Base-by-base conservation (phyloP, 306 rosid genomes). In the Coriaria nepalensis region DNA sequence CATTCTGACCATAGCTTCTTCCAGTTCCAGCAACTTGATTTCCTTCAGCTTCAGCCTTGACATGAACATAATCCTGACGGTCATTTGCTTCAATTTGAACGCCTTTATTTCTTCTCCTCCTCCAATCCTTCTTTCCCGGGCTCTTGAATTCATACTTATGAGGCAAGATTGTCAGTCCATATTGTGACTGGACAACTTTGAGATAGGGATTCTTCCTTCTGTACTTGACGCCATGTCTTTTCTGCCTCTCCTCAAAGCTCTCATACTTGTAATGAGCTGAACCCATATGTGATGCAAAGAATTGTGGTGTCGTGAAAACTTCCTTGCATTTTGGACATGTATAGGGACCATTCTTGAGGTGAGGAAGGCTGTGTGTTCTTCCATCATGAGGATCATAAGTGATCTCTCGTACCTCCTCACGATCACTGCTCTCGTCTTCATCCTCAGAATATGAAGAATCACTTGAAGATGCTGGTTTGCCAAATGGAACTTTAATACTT, bases 321-420 rank as follows among this genome's bases (percentile, higher is more conserved):
- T 34, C 13, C 32, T 33, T 33, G 59, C 70, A 65, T 51, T 8
- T 57, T 8, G 64, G 70, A 33, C 64, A 65, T 7, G 54, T 50
- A 49, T 65, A 65, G 2, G 70, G 70, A 10, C 70, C 70, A 50
- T 65, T 50, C 45, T 57, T 65, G 44, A 32, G 38, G 64, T 20
- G 58, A 6, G 70, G 70, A 9, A 57, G 43, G 40, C 70, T 57
- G 12, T 57, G 64, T 9, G 64, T 65, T 13, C 42, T 37, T 14
- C 70, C 64, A 37, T 39, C 54, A 8, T 14, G 6, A 4, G 13
- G 13, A 10, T 9, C 13, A 42, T 42, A 9, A 10, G 10, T 7
- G 45, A 10, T 42, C 45, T 10, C 45, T 2, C 11, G 9, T 14
- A n/a, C 29, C 7, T 10, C 49, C 20, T 45, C 7, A 38, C 4